Percentiles rank a stretch among this genome's conserved stretches.
These are phyloP conservation scores for Trichophyton equinum DNA, from an alignment of 2,329 filamentous ascomycete genomes.

Conservation along the genomic window DNA sequence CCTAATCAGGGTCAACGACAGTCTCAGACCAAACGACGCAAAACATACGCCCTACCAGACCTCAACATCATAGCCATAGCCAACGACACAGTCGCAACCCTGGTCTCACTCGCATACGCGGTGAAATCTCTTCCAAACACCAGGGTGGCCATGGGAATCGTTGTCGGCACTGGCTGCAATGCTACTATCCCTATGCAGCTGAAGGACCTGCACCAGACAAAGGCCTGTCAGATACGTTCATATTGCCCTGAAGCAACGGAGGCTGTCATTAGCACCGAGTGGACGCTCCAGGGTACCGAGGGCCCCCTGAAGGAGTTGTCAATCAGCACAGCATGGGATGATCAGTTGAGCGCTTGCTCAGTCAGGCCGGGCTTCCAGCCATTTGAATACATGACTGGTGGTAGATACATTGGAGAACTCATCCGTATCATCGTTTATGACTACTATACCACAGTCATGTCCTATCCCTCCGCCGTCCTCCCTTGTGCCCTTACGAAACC, in stretches of 20 bases:
- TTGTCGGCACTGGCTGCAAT: conserved; percentile 66
- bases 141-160: conserved; percentile 60
- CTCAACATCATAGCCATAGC: conserved; percentile 60
- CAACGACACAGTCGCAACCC: conserved; percentile 65
- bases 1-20: conserved; percentile 14
- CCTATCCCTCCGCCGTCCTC: conserved; percentile 32
- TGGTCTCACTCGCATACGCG: conserved; percentile 63
- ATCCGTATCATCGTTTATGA: conserved; percentile 55
- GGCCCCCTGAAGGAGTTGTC: conserved; percentile 48
- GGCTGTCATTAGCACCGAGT: conserved; percentile 66
- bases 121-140: conserved; percentile 45
- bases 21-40: conserved; percentile 19
- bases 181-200: conserved; percentile 58
- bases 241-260: conserved; percentile 39
- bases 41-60: conserved; percentile 40
- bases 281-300: conserved; percentile 61
- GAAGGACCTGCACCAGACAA: conserved; percentile 47
- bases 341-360: conserved; percentile 48
- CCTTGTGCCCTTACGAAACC: conserved; percentile 41
- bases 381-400: conserved; percentile 67
- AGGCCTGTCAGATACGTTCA: conserved; percentile 39
- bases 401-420: conserved; percentile 60
- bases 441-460: conserved; percentile 40
- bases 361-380: conserved; percentile 62
- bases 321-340: conserved; percentile 57